phyloP scores from a whole-genome alignment of 257 asterid genomes.

The Solanum neorickii region DNA sequence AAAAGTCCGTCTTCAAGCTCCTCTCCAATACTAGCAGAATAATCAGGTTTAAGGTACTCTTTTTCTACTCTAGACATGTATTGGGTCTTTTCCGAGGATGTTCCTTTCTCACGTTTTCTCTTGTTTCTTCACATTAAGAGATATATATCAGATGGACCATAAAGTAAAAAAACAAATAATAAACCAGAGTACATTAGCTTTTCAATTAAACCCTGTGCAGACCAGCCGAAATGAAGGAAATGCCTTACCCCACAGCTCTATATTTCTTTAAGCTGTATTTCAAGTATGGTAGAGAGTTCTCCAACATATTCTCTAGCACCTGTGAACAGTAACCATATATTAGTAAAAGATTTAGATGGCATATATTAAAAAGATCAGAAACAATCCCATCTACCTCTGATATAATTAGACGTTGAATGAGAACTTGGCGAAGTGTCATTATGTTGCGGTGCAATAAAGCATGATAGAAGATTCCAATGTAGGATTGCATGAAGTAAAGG shows the following conservation, averaged over 20 bases:
- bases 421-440: conserved; percentile 74
- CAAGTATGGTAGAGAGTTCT: conserved; percentile 72
- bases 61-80: conserved; percentile 69
- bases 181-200: background rate
- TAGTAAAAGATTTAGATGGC: background rate
- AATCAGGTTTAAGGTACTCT: conserved; percentile 78
- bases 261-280: conserved; percentile 77
- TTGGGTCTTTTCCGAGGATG: conserved; percentile 31
- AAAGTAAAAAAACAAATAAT: background rate
- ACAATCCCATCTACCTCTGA: conserved; percentile 53
- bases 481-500: conserved; percentile 92
- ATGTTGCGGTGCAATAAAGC: conserved; percentile 85
- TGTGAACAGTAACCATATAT: conserved; percentile 12
- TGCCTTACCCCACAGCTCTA: conserved; percentile 53
- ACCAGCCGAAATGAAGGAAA: background rate
- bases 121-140: conserved; percentile 44
- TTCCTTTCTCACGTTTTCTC: conserved; percentile 37
- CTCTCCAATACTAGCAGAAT: conserved; percentile 75
- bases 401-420: conserved; percentile 76
- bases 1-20: conserved; percentile 95
- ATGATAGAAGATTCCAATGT: conserved; percentile 89
- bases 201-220: background rate
- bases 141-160: conserved; percentile 3
- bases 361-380: background rate
- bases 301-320: conserved; percentile 86